These are phyloP conservation scores for Epichloe sibirici DNA, from an alignment of 2,329 filamentous ascomycete genomes.

Conservation along the genomic window DNA sequence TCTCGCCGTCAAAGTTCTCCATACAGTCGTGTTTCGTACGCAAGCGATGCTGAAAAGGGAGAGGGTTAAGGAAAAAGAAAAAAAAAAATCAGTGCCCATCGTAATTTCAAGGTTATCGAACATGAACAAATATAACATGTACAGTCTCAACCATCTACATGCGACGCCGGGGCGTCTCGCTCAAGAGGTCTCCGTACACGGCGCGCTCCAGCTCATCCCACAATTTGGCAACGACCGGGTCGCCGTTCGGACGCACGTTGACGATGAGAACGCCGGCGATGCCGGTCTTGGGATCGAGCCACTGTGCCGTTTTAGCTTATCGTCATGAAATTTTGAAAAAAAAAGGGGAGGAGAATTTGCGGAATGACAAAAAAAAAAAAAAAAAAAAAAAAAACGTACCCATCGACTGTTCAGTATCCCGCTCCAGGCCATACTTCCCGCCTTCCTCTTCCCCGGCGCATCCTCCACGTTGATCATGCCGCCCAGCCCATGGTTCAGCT, in stretches of 20 bases:
- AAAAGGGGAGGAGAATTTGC: not conserved
- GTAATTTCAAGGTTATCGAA: too few species aligned
- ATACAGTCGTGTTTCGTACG: too few species aligned
- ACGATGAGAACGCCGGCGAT: slow-evolving; percentile 28
- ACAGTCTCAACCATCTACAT: not conserved
- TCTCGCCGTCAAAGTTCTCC: too few species aligned
- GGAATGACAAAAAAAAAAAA: not conserved
- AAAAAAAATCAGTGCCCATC: too few species aligned
- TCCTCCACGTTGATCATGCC: slow-evolving; percentile 28
- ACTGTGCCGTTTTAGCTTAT: slow-evolving; percentile 11
- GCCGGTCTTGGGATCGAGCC: slow-evolving; percentile 26
- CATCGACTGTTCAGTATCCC: slow-evolving; percentile 30
- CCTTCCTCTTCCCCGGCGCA: slow-evolving; percentile 25
- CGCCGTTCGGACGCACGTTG: slow-evolving; percentile 26
- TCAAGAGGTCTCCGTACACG: slow-evolving; percentile 19
- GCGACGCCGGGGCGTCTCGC: not conserved
- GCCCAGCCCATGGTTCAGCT: slow-evolving; percentile 25
- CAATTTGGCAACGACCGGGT: slow-evolving; percentile 21
- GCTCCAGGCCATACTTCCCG: slow-evolving; percentile 32
- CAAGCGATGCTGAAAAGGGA: too few species aligned
- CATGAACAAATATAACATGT: not conserved
- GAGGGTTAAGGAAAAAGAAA: too few species aligned
- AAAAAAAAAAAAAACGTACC: slow-evolving; percentile 17
- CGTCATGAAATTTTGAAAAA: not conserved
- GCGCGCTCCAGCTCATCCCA: slow-evolving; percentile 28